These are phyloP conservation scores for Trichosporon ovoides DNA, from an alignment of 1,284 basidiomycete genomes.

Conservation along the genomic window DNA sequence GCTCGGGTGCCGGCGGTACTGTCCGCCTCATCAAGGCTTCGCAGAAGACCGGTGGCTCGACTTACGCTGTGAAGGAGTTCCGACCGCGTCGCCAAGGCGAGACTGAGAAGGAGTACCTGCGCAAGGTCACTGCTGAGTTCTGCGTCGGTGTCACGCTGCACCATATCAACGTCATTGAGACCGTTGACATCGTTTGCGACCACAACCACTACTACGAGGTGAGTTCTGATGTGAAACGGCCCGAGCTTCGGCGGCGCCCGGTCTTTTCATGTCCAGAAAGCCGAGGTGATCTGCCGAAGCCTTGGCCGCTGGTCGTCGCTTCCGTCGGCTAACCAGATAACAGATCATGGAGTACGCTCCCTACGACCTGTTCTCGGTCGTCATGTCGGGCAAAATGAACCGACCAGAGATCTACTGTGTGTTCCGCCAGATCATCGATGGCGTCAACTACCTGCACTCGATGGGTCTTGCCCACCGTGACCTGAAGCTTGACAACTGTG, in stretches of 20 bases:
- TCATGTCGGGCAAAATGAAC: conserved; percentile 99
- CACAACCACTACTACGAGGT: conserved; percentile 98
- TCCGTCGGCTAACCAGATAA: conserved; percentile 3
- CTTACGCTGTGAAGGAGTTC: conserved; percentile 98
- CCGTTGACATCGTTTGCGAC: conserved; percentile 96
- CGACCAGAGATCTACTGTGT: conserved; percentile 98
- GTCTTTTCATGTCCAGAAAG: no score
- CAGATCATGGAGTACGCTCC: conserved; percentile 99
- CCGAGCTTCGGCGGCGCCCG: neutral
- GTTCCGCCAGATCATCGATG: conserved; percentile 96
- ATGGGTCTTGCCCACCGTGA: conserved; percentile 97
- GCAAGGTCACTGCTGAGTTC: conserved; percentile 98
- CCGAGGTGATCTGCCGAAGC: neutral
- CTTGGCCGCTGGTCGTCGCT: no score
- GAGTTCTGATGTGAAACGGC: no score
- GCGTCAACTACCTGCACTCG: conserved; percentile 95
- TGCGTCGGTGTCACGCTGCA: conserved; percentile 93
- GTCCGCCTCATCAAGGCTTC: conserved; percentile 90
- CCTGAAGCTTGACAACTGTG: conserved; percentile 98
- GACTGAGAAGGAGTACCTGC: conserved; percentile 93
- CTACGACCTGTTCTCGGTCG: conserved; percentile 95
- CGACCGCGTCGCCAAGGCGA: conserved; percentile 81
- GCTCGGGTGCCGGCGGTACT: conserved; percentile 94
- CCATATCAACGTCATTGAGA: conserved; percentile 96
- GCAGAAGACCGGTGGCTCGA: conserved; percentile 68